Evolutionary conservation across 441 rosid genomes (phyloP), one percentile per base, ranked within the genome.

Genomic region (Mallotus repandus): DNA sequence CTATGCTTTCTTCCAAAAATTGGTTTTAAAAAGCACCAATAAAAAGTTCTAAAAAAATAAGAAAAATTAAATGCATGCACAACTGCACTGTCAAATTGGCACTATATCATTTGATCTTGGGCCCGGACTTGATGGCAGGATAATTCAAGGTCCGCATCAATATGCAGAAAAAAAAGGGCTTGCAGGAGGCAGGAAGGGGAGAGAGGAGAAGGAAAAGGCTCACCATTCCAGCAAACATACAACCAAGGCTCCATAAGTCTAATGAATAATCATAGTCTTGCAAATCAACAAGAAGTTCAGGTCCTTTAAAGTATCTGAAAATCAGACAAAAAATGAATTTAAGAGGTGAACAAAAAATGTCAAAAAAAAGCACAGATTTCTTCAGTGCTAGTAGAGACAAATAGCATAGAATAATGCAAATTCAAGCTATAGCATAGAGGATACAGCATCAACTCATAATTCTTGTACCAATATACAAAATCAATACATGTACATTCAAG

Each of bases 181-280:
- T 14, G 8, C 58, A 16, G n/a, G 16, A 63, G 4, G 38, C n/a
- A 62, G 48, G 12, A 15, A 54, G 6, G 41, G 73, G 19, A 10
- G 38, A 49, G 8, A 66, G 46, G 29, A 41, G 29, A 48, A 50
- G 48, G 18, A 32, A 68, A 70, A 77, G 9, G 46, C 90, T 87
- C 48, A 91, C 99, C 99, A 95, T 95, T 82, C 98, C 98, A 78
- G 99, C 99, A 84, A 93, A 88, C 99, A 95, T 95, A 79, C 99
- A 95, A 74, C 99, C 97, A 67, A 93, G 97, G 84, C 98, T 95
- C 99, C 99, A 95, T 79, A 95, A 79, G 82, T 95, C 99, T 70
- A 95, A 83, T 56, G 99, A 92, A 80, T 95, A 95, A 86, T 95
- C 99, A 83, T 95, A 92, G 74, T 95, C 99, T 87, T 90, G 96